Evolutionary conservation across 768 basidiomycete genomes (phyloP), one percentile per base, ranked within the genome.

Genomic region (Rhodotorula babjevae): DNA sequence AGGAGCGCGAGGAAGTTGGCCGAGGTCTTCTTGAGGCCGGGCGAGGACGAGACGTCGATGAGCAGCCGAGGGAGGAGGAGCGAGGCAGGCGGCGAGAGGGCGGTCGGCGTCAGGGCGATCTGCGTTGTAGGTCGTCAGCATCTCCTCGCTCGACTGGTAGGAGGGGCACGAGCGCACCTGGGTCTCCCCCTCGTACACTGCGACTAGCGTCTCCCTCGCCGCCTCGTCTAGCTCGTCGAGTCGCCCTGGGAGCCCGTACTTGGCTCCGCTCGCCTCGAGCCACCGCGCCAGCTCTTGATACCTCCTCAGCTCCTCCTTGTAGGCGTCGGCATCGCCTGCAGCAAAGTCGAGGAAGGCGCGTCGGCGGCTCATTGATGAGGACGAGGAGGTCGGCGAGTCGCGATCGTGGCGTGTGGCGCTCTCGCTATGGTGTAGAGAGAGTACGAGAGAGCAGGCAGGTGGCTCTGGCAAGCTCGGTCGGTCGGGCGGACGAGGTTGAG

Each of bases 1-100:
- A 84, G 83, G 46, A 86, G 79, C n/a, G 83, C 83, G 33, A 82
- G 65, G 74, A 86, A 86, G 80, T 86, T 86, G 58, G 80, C 76
- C 2, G 81, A 79, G 44, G 85, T 86, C 80, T 85, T 86, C 42
- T 81, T 76, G 31, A 87, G 77, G 19, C 81, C 84, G 33, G 81
- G 76, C 0, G 82, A 79, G 46, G 79, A 57, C 53, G 83, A 82
- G 65, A 71, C 25, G 31, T 25, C 29, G n/a, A 75, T 44, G 40
- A 4, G 23, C 19, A 42, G 40, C 10, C 73, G 84, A 55, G 82
- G 80, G 31, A 86, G 78, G 27, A 83, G 81, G 2, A 84, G 84
- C 0, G 79, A 82, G 11, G 80, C 77, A 29, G 85, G 81, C 12
- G 85, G 81, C 2, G 75, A 61, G 7, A 84, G 83, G 7, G 80